Evolutionary conservation across 1,139 yeast genomes (phyloP), one percentile per base, ranked within the genome.

Genomic region (Wickerhamomyces sp.): DNA sequence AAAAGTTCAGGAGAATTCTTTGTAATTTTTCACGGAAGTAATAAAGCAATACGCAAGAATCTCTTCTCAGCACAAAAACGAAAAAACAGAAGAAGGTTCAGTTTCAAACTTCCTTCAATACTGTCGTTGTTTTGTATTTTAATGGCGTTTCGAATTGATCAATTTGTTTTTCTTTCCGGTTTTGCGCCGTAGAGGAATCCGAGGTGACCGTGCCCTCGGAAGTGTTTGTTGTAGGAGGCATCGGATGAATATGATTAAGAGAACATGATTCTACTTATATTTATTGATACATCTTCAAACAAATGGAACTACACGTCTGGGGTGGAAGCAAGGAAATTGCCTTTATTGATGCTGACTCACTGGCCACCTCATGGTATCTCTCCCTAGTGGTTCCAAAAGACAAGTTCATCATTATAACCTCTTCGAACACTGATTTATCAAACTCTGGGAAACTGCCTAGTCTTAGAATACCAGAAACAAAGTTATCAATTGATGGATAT

Each of bases 351-450:
- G 68, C 78, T 0, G 73, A 72, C 15, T 73, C 75, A 26, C 51
- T 72, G 6, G 78, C 79, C 0, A 57, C 71, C 1, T 50, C 61
- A 1, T 68, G 72, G 67, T 65, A 65, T 40, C 47, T 72, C 23
- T 41, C 56, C 1, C 44, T 59, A 7, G 48, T 62, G 26, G 48
- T 57, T n/a, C 53, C 56, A 3, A 49, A 53, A 5, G 46, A 52
- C 1, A 55, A 55, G 10, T 66, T 70, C 38, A 62, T 63, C 36
- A 64, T 83, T 3, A 69, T 79, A 3, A 69, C 80, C 4, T 78
- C 85, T 10, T 75, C 79, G 42, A 81, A 83, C 58, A 75, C 83
- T n/a, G 75, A 77, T 54, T 50, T 80, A 15, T 75, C 89, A 1
- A 68, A 69, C 13, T 68, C 69, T 11, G 76, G 76, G 4, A 68